phyloP scores from a whole-genome alignment of 2,329 filamentous ascomycete genomes.

The Drechmeria coniospora region DNA sequence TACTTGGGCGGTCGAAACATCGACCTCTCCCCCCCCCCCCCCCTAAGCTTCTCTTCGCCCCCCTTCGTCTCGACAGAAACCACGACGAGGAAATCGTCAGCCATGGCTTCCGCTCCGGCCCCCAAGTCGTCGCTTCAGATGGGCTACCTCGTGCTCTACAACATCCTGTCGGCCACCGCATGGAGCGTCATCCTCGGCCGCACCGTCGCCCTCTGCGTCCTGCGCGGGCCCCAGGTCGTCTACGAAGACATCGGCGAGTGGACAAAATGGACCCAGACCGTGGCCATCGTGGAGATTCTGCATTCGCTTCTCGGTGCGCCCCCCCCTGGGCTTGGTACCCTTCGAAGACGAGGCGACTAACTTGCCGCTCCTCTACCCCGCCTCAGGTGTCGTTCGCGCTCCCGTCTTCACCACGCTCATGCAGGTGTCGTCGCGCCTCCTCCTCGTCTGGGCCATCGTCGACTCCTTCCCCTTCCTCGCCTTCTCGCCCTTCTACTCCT shows the following conservation, averaged over 20 bases:
- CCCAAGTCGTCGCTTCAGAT: constrained; percentile 23
- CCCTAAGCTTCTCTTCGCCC: too few relatives aligned
- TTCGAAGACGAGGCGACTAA: not conserved
- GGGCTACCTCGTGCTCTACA: constrained; percentile 74
- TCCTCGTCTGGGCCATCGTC: constrained; percentile 79
- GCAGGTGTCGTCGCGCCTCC: constrained; percentile 76
- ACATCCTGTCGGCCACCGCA: constrained; percentile 57
- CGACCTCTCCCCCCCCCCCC: too few relatives aligned
- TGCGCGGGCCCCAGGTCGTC: constrained; percentile 41
- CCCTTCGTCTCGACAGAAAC: too few relatives aligned
- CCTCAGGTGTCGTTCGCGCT: constrained; percentile 64
- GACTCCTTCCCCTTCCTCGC: constrained; percentile 56
- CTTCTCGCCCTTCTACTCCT: constrained; percentile 46
- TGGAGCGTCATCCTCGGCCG: constrained; percentile 68
- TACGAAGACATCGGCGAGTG: constrained; percentile 49
- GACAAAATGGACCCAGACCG: constrained; percentile 67
- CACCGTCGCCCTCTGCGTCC: constrained; percentile 38
- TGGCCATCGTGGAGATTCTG: constrained; percentile 68
- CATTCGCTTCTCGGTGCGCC: constrained; percentile 60
- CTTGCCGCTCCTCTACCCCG: too few relatives aligned
- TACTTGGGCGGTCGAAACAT: too few relatives aligned
- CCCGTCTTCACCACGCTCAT: constrained; percentile 73
- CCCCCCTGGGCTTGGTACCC: not conserved
- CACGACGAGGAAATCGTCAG: too few relatives aligned
- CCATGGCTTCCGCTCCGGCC: not conserved